These are phyloP conservation scores for Cyanidium caldarium DNA, from an alignment of 23 red algal genomes.

Conservation along the genomic window DNA sequence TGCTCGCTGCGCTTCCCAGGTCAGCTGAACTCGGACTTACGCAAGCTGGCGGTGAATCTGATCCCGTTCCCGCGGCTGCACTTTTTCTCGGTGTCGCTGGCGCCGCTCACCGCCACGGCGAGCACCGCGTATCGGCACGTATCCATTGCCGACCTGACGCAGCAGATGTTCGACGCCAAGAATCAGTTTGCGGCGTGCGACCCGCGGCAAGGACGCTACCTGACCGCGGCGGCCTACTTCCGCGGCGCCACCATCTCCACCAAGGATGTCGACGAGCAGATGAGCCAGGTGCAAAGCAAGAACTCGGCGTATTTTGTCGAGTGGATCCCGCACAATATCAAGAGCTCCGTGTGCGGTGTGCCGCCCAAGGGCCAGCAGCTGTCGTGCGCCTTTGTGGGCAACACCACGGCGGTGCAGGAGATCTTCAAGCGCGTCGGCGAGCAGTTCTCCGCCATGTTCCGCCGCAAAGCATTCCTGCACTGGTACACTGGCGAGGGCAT, in stretches of 20 bases:
- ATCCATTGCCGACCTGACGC: conserved; percentile 66
- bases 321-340: conserved; percentile 99
- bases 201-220: conserved; percentile 89
- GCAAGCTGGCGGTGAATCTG: conserved; percentile 95
- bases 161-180: conserved; percentile 85
- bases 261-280: conserved; percentile 98
- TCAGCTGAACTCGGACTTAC: conserved; percentile 94
- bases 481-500: conserved; percentile 99
- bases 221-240: conserved; percentile 99
- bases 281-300: conserved; percentile 84
- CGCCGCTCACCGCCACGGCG: conserved; percentile 43
- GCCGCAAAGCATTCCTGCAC: conserved; percentile 96
- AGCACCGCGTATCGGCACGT: conserved; percentile 41
- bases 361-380: conserved; percentile 54
- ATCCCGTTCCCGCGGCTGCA: conserved; percentile 97
- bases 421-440: conserved; percentile 93
- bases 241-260: conserved; percentile 82
- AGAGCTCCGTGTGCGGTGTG: conserved; percentile 88
- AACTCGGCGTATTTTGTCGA: conserved; percentile 95
- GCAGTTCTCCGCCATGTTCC: conserved; percentile 95
- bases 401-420: conserved; percentile 91
- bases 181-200: conserved; percentile 99
- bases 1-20: conserved; percentile 97
- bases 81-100: conserved; percentile 88
- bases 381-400: conserved; percentile 83